Conservation (phyloP, 108 stramenopile genomes). For the Cyclotella sp. region DNA sequence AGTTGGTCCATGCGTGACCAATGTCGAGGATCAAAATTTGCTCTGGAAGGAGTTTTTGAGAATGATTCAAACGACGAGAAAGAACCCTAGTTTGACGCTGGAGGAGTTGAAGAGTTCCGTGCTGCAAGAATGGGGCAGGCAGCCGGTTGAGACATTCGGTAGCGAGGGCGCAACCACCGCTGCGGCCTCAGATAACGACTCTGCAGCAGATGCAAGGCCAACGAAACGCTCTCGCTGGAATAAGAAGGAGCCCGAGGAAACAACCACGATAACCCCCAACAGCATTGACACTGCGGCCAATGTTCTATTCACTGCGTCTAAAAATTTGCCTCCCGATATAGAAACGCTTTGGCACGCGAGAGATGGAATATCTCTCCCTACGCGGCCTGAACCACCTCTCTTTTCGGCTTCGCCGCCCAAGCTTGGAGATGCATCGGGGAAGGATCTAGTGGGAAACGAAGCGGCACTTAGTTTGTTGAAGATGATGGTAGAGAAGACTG, state of each 20-base stretch:
- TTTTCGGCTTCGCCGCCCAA: conserved; percentile 84
- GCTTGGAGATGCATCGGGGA: conserved; percentile 83
- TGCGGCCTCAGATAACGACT: conserved; percentile 6
- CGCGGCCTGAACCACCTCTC: conserved; percentile 65
- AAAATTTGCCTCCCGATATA: conserved; percentile 76
- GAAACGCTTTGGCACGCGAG: conserved; percentile 84
- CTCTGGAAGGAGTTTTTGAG: conserved; percentile 87
- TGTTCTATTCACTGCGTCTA: conserved; percentile 51
- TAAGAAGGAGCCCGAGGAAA: conserved; percentile 45
- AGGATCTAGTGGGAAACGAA: conserved; percentile 78
- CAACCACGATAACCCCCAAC: conserved; percentile 59
- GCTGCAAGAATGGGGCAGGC: conserved; percentile 57
- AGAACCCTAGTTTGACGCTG: conserved; percentile 74
- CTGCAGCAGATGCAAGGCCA: conserved; percentile 31
- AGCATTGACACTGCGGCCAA: conserved; percentile 66
- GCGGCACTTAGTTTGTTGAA: conserved; percentile 65
- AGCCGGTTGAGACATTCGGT: neutral
- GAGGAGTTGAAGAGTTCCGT: conserved; percentile 68
- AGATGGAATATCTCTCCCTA: conserved; percentile 76
- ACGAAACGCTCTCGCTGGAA: conserved; percentile 66
- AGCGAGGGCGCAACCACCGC: conserved; percentile 6
- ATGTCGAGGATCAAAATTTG: conserved; percentile 68
- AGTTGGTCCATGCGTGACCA: conserved; percentile 51
- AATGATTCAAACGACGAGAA: conserved; percentile 66
- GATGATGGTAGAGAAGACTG: conserved; percentile 54